phyloP scores from a whole-genome alignment of 805 yeast species.

The Zygoascus biomembranicola region DNA sequence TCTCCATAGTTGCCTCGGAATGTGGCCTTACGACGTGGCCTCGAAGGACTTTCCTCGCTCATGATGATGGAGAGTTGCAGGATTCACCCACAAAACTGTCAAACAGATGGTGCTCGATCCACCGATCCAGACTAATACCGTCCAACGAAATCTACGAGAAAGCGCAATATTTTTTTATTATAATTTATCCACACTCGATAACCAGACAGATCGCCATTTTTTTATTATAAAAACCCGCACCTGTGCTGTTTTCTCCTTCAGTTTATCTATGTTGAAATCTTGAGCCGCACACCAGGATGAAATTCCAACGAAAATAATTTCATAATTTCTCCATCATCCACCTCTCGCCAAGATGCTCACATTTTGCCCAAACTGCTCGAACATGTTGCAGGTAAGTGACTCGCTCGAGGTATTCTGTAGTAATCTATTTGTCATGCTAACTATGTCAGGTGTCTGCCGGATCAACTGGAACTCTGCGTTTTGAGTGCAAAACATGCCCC shows the following conservation, averaged over 20 bases:
- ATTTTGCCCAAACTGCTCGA: conserved; percentile 90
- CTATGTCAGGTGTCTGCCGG: conserved; percentile 43
- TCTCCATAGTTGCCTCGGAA: conserved; percentile 10
- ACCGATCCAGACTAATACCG: too few relatives aligned
- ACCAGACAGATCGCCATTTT: too few relatives aligned
- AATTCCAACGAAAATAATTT: neutral
- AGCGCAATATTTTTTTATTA: too few relatives aligned
- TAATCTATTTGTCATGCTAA: neutral
- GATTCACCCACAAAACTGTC: too few relatives aligned
- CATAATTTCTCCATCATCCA: neutral
- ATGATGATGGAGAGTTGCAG: neutral
- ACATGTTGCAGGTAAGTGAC: conserved; percentile 61
- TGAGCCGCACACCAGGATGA: too few relatives aligned
- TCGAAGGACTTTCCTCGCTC: conserved; percentile 4
- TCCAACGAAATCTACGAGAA: too few relatives aligned
- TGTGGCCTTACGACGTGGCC: conserved; percentile 3
- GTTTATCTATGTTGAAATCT: too few relatives aligned
- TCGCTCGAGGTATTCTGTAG: neutral
- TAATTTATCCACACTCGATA: too few relatives aligned
- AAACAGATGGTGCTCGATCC: too few relatives aligned
- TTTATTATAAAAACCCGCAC: too few relatives aligned
- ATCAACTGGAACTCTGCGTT: conserved; percentile 46
- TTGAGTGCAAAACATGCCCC: conserved; percentile 91
- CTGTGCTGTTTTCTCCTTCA: too few relatives aligned
- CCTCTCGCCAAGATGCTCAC: conserved; percentile 54